Percentiles rank a stretch among this genome's conserved stretches.
Evolutionary conservation across 352 stramenopile genomes (phyloP).

Genomic region (Pilasporangium apinafurcum): DNA sequence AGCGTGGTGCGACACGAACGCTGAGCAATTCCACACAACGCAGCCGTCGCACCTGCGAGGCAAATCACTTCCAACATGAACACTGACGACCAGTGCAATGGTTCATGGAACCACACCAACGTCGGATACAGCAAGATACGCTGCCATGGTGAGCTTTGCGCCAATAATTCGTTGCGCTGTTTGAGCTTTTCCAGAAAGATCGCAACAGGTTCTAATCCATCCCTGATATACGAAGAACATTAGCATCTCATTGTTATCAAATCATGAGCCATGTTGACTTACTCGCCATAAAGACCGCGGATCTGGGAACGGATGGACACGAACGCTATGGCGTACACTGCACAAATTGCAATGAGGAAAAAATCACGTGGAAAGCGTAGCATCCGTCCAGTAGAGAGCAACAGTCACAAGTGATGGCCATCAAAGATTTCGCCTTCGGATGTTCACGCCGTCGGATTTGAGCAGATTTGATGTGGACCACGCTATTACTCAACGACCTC

Average conservation of each 20-base stretch:
- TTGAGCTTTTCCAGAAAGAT: slow-evolving; percentile 36
- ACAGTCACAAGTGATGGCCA: too few relatives aligned
- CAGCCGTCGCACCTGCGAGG: slow-evolving; percentile 20
- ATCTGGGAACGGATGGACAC: slow-evolving; percentile 79
- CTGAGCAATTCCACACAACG: slow-evolving; percentile 19
- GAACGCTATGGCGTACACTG: slow-evolving; percentile 57
- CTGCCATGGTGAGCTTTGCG: slow-evolving; percentile 7
- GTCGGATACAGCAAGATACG: slow-evolving; percentile 34
- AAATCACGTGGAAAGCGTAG: slow-evolving; percentile 22
- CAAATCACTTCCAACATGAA: slow-evolving; percentile 44
- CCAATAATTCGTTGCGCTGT: slow-evolving; percentile 4
- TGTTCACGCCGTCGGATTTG: slow-evolving; percentile 1
- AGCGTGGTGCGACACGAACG: slow-evolving; percentile 23
- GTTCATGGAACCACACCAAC: slow-evolving; percentile 46
- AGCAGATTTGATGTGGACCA: slow-evolving; percentile 4
- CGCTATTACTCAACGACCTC: too few relatives aligned
- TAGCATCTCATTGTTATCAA: too few relatives aligned
- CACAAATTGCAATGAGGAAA: slow-evolving; percentile 40
- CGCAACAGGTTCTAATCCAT: slow-evolving; percentile 54
- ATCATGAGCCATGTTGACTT: slow-evolving; percentile 36
- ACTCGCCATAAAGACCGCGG: slow-evolving; percentile 70
- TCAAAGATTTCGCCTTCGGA: slow-evolving; percentile 8
- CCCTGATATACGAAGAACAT: slow-evolving; percentile 8
- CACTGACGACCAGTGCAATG: slow-evolving; percentile 30
- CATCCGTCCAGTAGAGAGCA: too few relatives aligned